phyloP scores from a whole-genome alignment of 192 early-diverging fungal genomes.

The Phlyctochytrium bullatum region DNA sequence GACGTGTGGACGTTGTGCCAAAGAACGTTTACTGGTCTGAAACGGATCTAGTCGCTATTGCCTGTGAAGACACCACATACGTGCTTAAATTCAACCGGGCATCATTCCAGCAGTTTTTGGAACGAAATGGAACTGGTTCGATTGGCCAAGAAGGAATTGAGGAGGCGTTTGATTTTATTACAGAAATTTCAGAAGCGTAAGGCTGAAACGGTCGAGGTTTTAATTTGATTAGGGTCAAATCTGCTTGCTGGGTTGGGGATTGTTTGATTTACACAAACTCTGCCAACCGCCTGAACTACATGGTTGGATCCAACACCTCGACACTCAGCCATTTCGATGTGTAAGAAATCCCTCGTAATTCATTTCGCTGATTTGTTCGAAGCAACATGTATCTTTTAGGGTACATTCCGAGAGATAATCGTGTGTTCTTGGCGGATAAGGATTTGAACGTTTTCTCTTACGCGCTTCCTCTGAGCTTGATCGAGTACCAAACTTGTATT shows the following conservation, averaged over 20 bases:
- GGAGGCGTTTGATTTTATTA: conserved; percentile 91
- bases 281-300: conserved; percentile 89
- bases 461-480: conserved; percentile 84
- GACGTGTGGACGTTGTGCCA: conserved; percentile 90
- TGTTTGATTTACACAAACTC: conserved; percentile 97
- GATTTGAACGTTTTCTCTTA: conserved; percentile 88
- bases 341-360: conserved; percentile 41
- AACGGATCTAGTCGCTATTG: conserved; percentile 87
- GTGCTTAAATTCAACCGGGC: conserved; percentile 91
- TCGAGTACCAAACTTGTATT: conserved; percentile 98
- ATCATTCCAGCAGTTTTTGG: conserved; percentile 73
- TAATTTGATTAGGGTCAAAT: conserved; percentile 78
- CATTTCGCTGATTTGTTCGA: conserved; percentile 7
- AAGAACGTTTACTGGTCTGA: conserved; percentile 95
- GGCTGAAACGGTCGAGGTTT: conserved; percentile 35
- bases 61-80: conserved; percentile 91
- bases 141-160: conserved; percentile 93
- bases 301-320: conserved; percentile 91
- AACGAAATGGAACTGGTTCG: conserved; percentile 59
- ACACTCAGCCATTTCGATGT: conserved; percentile 96
- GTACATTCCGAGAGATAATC: conserved; percentile 90
- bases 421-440: conserved; percentile 93
- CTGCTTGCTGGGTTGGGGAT: conserved; percentile 97
- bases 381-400: conserved; percentile 88
- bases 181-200: conserved; percentile 87